A percentile compares a stretch with the other conserved stretches of the same genome.
These are phyloP conservation scores for Neospora caninum DNA, from an alignment of 169 alveolate species.

Conservation along the genomic window DNA sequence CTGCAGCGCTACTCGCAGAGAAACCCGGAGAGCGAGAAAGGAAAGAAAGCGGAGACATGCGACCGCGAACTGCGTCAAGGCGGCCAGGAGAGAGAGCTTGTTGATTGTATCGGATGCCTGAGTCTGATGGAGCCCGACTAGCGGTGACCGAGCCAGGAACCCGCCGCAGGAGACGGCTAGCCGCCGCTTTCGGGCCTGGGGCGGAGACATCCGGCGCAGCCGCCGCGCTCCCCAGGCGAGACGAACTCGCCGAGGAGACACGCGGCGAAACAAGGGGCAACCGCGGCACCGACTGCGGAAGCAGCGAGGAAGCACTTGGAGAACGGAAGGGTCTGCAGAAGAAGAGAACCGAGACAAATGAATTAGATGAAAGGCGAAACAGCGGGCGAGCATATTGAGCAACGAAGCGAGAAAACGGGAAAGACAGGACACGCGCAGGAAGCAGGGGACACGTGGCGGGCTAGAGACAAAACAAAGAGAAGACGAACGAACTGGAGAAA, in stretches of 20 bases:
- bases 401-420: too few relatives aligned
- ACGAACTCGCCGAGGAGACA: constrained; percentile 8
- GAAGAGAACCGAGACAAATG: background rate
- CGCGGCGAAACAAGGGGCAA: background rate
- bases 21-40: background rate
- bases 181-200: background rate
- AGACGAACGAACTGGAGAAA: too few relatives aligned
- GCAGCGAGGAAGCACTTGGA: constrained; percentile 3
- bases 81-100: too few relatives aligned
- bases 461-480: too few relatives aligned
- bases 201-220: background rate
- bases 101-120: too few relatives aligned
- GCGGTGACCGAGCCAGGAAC: background rate
- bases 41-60: background rate
- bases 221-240: constrained; percentile 22
- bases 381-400: too few relatives aligned
- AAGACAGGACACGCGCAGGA: too few relatives aligned
- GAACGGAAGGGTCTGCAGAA: background rate
- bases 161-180: background rate
- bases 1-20: background rate
- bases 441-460: too few relatives aligned
- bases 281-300: background rate
- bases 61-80: too few relatives aligned
- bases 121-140: background rate
- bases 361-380: too few relatives aligned